Evolutionary conservation across 768 basidiomycete genomes (phyloP).

Genomic region (Lanmaoa pseudosensibilis): DNA sequence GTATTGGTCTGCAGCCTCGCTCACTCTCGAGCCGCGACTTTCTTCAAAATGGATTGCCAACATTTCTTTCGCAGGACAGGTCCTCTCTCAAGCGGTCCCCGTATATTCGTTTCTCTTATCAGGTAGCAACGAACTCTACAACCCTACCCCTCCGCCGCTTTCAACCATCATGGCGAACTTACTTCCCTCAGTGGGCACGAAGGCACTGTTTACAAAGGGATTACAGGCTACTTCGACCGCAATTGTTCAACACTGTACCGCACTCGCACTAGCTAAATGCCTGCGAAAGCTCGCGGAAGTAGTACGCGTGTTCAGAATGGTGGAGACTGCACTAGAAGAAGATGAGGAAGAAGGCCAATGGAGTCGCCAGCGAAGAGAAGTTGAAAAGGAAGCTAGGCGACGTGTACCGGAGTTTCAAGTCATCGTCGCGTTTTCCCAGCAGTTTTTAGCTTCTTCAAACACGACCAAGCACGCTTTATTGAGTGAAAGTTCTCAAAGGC

Average conservation of each 20-base stretch:
- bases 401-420: constrained; percentile 88
- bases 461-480: constrained; percentile 58
- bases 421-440: constrained; percentile 79
- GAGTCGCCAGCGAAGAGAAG: constrained; percentile 60
- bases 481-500: constrained; percentile 74
- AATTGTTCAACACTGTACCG: constrained; percentile 85
- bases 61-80: constrained; percentile 74
- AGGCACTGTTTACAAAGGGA: constrained; percentile 77
- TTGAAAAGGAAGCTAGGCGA: constrained; percentile 73
- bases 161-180: constrained; percentile 71
- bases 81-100: constrained; percentile 79
- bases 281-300: constrained; percentile 69
- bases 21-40: constrained; percentile 82
- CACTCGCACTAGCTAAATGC: constrained; percentile 73
- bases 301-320: constrained; percentile 43
- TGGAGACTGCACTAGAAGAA: constrained; percentile 59
- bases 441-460: constrained; percentile 30
- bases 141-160: constrained; percentile 76
- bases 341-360: constrained; percentile 68
- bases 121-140: constrained; percentile 45
- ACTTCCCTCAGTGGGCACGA: constrained; percentile 71
- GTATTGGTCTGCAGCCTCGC: constrained; percentile 66
- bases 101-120: constrained; percentile 57
- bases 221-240: constrained; percentile 61
- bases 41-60: constrained; percentile 92